These are phyloP conservation scores for Xerocomus brunneocitrinus DNA, from an alignment of 768 basidiomycete species.

Conservation along the genomic window DNA sequence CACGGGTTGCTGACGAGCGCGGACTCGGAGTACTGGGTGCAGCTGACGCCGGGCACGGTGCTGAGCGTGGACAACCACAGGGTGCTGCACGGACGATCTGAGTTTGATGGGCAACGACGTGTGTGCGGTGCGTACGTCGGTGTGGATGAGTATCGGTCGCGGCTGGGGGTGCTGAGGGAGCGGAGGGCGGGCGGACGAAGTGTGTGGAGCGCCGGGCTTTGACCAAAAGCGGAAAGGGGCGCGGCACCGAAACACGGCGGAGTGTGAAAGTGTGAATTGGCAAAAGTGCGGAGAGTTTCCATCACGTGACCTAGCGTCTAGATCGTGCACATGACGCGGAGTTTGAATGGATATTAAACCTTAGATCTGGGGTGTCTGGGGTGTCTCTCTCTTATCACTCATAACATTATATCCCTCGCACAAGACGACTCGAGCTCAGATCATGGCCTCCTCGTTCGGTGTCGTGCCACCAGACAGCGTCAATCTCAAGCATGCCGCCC, in stretches of 20 bases:
- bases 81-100: constrained; percentile 90
- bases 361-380: constrained; percentile 16
- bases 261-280: constrained; percentile 18
- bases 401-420: background rate
- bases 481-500: constrained; percentile 1
- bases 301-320: constrained; percentile 19
- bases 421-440: constrained; percentile 2
- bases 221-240: constrained; percentile 16
- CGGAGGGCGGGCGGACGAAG: constrained; percentile 41
- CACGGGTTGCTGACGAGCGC: constrained; percentile 66
- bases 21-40: constrained; percentile 90
- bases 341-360: constrained; percentile 14
- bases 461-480: constrained; percentile 16
- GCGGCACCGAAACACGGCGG: constrained; percentile 20
- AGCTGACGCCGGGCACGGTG: constrained; percentile 82
- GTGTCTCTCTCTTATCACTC: constrained; percentile 18
- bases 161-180: constrained; percentile 63
- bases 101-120: constrained; percentile 79
- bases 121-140: constrained; percentile 98
- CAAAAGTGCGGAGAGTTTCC: constrained; percentile 8
- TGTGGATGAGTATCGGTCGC: constrained; percentile 83
- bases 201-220: constrained; percentile 58
- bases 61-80: constrained; percentile 94
- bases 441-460: constrained; percentile 20
- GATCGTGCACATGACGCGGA: constrained; percentile 17